These are phyloP conservation scores for Ailanthus altissimus DNA, from an alignment of 345 rosid genomes.

Conservation along the genomic window DNA sequence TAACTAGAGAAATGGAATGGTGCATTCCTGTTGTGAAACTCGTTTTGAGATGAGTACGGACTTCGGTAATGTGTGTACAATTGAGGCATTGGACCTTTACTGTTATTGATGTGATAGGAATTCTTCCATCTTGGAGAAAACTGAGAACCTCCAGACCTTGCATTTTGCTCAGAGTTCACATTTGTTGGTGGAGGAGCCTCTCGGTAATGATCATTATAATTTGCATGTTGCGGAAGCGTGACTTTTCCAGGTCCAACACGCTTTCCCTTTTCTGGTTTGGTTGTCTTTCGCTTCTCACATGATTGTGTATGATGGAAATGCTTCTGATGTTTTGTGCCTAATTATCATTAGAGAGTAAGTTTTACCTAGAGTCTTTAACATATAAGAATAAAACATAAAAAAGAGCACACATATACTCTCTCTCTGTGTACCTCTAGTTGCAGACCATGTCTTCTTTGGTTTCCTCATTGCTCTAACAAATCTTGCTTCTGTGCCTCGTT, in stretches of 20 bases:
- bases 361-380: not conserved
- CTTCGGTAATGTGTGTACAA: conserved; percentile 22
- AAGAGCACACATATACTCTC: conserved; percentile 11
- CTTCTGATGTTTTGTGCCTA: conserved; percentile 45
- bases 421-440: conserved; percentile 31
- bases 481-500: conserved; percentile 64
- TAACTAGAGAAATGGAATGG: conserved; percentile 17
- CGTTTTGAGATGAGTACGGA: conserved; percentile 22
- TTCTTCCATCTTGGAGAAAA: conserved; percentile 31
- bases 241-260: conserved; percentile 19
- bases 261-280: conserved; percentile 32
- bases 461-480: conserved; percentile 38
- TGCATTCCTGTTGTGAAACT: conserved; percentile 24
- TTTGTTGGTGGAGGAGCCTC: conserved; percentile 22
- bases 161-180: conserved; percentile 18
- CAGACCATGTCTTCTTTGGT: conserved; percentile 34
- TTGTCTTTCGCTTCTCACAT: conserved; percentile 27
- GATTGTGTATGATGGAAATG: conserved; percentile 33
- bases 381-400: not conserved
- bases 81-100: conserved; percentile 24
- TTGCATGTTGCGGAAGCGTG: conserved; percentile 10
- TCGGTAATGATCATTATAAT: conserved; percentile 24
- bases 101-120: conserved; percentile 19
- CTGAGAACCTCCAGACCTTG: conserved; percentile 17
- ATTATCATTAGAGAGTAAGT: conserved; percentile 17